Evolutionary conservation across 179 eudicot species (phyloP), one percentile per base, ranked within the genome.

Genomic region (Beta lomatogona): DNA sequence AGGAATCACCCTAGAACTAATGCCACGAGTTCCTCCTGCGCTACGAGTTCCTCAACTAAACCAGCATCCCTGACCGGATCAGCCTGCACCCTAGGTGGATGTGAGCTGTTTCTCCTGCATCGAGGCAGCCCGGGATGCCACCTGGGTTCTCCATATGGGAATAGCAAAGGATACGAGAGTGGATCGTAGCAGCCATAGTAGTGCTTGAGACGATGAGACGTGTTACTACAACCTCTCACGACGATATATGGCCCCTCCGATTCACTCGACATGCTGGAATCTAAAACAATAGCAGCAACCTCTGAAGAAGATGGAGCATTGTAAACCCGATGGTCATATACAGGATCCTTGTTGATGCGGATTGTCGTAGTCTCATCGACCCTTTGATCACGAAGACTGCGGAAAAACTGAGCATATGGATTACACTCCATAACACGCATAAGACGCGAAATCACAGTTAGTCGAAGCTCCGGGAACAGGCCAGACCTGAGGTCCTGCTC

Each of bases 181-280:
- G 57, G 87, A 45, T 76, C 69, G 21, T 76, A 76, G 16, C 79
- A 76, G 3, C 69, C 69, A 60, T 76, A 76, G 9, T 76, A 76
- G 36, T 76, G 41, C 10, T 15, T 59, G 19, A 59, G 44, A 59
- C 68, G 52, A 31, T 60, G 79, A 10, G 61, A 16, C 0, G 36
- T 5, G 0, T 46, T 52, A 5, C 41, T 12, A 6, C 25, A 50
- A 1, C 25, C 50, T 21, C 18, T 9, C 0, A 77, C 48, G 4
- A 77, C 45, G 15, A 64, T 65, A 50, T 48, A 70, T 21, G 72
- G 80, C 11, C 80, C 58, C 15, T 21, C 3, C 4, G 4, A 18
- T 48, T 18, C 28, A 14, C 0, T 55, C 8, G 48, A 18, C 7
- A 9, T 8, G 19, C 72, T 9, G 9, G 14, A 21, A 50, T 77